These are phyloP conservation scores for Fusarium sp. DNA, from an alignment of 2,329 filamentous ascomycete genomes.

Conservation along the genomic window DNA sequence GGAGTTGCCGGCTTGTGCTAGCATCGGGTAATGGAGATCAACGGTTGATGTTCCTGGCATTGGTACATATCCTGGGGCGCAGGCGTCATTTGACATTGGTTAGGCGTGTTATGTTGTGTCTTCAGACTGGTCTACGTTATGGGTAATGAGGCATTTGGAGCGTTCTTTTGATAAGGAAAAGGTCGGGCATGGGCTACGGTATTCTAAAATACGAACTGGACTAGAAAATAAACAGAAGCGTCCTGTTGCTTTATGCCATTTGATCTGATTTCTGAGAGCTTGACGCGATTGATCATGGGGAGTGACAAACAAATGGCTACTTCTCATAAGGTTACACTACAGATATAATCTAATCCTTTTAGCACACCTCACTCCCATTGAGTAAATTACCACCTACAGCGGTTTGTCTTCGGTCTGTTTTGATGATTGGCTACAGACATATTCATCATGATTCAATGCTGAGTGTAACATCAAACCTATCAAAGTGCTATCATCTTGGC, in stretches of 20 bases:
- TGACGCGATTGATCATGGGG: background rate
- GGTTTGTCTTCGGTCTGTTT: no score
- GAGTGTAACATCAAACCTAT: background rate
- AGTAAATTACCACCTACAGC: no score
- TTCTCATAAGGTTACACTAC: background rate
- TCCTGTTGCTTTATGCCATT: constrained; percentile 4
- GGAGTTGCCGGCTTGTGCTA: constrained; percentile 18
- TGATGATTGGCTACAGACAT: background rate
- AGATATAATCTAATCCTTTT: background rate
- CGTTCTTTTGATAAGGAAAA: constrained; percentile 22
- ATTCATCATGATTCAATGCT: constrained; percentile 18
- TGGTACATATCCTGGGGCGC: constrained; percentile 33
- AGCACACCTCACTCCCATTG: background rate
- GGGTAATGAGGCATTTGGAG: constrained; percentile 20
- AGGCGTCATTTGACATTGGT: constrained; percentile 35
- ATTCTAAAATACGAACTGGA: constrained; percentile 4
- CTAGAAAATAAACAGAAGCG: background rate
- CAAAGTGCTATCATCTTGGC: constrained; percentile 29
- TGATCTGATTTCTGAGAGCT: background rate
- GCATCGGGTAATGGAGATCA: constrained; percentile 37
- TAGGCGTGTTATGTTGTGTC: constrained; percentile 31
- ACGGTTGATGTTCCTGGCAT: constrained; percentile 32
- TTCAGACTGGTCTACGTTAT: constrained; percentile 35
- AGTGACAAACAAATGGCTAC: background rate
- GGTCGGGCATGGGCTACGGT: background rate